A percentile compares a stretch with the other conserved stretches of the same genome.
phyloP scores from a whole-genome alignment of 306 rosid genomes.

The Adenanthera pavonina region DNA sequence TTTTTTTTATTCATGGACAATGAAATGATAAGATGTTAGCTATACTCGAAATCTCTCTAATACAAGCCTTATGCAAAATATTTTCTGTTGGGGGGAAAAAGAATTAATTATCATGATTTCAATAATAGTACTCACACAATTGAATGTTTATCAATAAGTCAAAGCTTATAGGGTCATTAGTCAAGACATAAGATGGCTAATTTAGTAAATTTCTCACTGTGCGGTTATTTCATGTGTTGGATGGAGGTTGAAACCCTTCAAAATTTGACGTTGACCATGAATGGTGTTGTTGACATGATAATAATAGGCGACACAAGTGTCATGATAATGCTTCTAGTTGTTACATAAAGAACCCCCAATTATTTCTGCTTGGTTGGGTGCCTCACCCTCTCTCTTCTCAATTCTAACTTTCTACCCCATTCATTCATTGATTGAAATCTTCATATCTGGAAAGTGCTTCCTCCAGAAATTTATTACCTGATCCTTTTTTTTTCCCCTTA shows the following conservation, averaged over 20 bases:
- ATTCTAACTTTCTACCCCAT: background rate
- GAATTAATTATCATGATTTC: too few relatives aligned
- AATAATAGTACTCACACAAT: too few relatives aligned
- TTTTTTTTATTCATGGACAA: too few relatives aligned
- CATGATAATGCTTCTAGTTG: background rate
- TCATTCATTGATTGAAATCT: background rate
- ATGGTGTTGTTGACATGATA: background rate
- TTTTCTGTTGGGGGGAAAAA: too few relatives aligned
- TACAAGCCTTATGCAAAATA: too few relatives aligned
- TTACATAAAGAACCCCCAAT: background rate
- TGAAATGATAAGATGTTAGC: too few relatives aligned
- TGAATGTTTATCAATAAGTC: too few relatives aligned
- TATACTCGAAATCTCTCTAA: too few relatives aligned
- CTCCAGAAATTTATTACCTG: background rate
- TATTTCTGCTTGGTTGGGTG: background rate
- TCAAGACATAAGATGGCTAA: too few relatives aligned
- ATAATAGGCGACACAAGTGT: background rate
- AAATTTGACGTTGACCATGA: background rate
- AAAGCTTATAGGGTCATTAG: too few relatives aligned
- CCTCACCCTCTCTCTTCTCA: background rate
- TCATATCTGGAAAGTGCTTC: background rate
- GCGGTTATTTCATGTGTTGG: too few relatives aligned
- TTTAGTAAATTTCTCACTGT: too few relatives aligned
- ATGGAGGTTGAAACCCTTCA: background rate
- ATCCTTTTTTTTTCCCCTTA: background rate